Evolutionary conservation across 2,329 filamentous ascomycete genomes (phyloP).

Genomic region (Epichloe gansuensis): DNA sequence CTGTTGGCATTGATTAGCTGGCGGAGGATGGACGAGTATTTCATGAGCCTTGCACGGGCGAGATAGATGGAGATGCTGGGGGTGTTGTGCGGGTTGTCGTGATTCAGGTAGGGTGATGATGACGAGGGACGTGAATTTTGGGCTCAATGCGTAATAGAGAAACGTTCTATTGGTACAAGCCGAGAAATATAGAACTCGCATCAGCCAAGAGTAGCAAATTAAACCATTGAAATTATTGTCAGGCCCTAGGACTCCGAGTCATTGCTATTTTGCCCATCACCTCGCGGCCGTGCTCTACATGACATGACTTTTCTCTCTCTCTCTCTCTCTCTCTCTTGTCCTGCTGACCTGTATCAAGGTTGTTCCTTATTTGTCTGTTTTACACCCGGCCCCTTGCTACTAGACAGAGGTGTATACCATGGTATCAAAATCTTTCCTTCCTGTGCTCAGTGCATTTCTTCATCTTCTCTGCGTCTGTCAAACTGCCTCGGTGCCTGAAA

Average conservation of each 20-base stretch:
- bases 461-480: not conserved
- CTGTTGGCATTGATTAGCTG: too few relatives aligned
- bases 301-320: not conserved
- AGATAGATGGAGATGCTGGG: too few relatives aligned
- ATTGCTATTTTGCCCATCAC: not conserved
- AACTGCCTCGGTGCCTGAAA: not conserved
- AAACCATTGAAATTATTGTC: not conserved
- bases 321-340: not conserved
- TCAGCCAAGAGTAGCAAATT: not conserved
- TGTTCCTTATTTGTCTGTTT: not conserved
- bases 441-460: not conserved
- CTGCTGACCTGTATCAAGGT: not conserved
- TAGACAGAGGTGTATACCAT: not conserved
- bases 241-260: conserved; percentile 1
- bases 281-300: not conserved
- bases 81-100: not conserved
- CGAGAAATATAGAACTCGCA: too few relatives aligned
- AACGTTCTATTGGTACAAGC: too few relatives aligned
- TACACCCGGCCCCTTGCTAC: not conserved
- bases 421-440: conserved; percentile 1
- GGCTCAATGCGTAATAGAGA: too few relatives aligned
- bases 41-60: too few relatives aligned
- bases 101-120: not conserved
- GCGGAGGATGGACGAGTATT: too few relatives aligned
- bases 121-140: not conserved